Percentiles rank a stretch among this genome's conserved stretches.
These are phyloP conservation scores for Tremellales sp. DNA, from an alignment of 1,284 basidiomycete genomes.

Conservation along the genomic window DNA sequence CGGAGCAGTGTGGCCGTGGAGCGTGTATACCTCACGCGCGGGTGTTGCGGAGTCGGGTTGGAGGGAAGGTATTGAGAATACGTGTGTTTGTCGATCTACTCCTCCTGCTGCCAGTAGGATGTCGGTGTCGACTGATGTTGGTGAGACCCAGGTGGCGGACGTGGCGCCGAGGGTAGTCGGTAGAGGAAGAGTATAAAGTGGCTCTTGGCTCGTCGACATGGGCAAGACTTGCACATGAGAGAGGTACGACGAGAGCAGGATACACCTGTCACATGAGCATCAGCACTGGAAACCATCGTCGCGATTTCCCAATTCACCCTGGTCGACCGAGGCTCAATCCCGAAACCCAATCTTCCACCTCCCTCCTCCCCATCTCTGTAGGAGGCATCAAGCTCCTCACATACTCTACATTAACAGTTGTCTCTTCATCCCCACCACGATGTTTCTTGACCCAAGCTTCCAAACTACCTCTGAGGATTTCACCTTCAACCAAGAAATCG, in stretches of 20 bases:
- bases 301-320: conserved; percentile 55
- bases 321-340: conserved; percentile 65
- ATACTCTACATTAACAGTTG: conserved; percentile 90
- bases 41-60: conserved; percentile 47
- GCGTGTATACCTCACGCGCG: conserved; percentile 53
- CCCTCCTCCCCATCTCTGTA: conserved; percentile 69
- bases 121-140: conserved; percentile 41
- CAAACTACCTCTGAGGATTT: conserved; percentile 70
- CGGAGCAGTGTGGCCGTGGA: conserved; percentile 70
- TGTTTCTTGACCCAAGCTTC: conserved; percentile 72
- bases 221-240: conserved; percentile 70
- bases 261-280: conserved; percentile 52
- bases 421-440: conserved; percentile 63
- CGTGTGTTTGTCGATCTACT: conserved; percentile 72
- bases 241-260: conserved; percentile 77
- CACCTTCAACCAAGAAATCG: conserved; percentile 83
- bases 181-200: conserved; percentile 42
- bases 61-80: conserved; percentile 56
- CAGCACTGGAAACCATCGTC: background rate
- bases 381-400: conserved; percentile 89
- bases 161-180: conserved; percentile 59
- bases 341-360: conserved; percentile 93
- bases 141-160: conserved; percentile 61
- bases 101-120: conserved; percentile 66
- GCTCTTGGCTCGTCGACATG: conserved; percentile 16